Conservation (phyloP, 163 green algal genomes). For the Scenedesmus sp. region DNA sequence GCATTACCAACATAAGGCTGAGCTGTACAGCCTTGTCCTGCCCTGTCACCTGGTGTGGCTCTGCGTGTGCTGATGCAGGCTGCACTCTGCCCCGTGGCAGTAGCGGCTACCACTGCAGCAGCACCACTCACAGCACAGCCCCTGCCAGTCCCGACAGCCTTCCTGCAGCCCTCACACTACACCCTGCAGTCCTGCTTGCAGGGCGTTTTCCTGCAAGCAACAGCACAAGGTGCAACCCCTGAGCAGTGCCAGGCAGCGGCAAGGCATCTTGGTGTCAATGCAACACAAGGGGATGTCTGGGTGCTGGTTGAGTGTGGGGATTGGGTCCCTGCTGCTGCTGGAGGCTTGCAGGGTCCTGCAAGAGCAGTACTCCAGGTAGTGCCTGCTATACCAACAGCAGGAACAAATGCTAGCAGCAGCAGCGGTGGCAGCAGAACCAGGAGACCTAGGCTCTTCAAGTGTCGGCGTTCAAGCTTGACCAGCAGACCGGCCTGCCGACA, state of each 20-base stretch:
- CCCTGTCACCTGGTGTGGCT: neutral
- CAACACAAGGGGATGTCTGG: neutral
- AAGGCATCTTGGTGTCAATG: neutral
- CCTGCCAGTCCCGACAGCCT: neutral
- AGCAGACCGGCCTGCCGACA: neutral
- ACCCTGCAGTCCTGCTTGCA: constrained; percentile 3
- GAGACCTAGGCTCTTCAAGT: neutral
- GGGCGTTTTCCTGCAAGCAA: neutral
- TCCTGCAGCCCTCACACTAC: neutral
- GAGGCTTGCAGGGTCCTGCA: neutral
- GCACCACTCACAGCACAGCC: neutral
- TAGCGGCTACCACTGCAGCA: neutral
- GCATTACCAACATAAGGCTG: neutral
- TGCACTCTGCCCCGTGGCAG: neutral
- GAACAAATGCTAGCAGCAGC: neutral
- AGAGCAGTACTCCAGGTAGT: neutral
- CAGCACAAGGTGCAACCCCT: neutral
- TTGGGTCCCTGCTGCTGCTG: neutral
- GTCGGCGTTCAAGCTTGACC: neutral
- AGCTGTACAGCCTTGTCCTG: neutral
- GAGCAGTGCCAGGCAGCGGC: neutral
- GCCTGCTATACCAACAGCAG: neutral
- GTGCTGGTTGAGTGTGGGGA: neutral
- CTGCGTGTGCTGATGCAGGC: neutral
- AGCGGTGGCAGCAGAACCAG: neutral